Conservation (phyloP, 305 asterid genomes). For the Fraxinus platypoda region DNA sequence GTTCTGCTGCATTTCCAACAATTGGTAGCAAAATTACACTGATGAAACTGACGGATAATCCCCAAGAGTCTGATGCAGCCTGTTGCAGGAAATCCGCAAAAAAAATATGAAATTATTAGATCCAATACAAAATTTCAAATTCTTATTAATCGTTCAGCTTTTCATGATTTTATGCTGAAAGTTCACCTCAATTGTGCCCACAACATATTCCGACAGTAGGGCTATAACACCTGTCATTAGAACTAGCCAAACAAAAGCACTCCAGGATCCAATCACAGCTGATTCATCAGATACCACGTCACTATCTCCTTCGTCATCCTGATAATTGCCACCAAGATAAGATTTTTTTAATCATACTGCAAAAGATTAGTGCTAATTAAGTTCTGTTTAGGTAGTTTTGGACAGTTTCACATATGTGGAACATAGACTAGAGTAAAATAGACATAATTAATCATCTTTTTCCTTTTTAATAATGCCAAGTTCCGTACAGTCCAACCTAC, state of each 20-base stretch:
- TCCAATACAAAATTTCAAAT: not conserved
- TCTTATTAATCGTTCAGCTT: not conserved
- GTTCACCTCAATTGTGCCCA: constrained; percentile 76
- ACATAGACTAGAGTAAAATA: too few relatives aligned
- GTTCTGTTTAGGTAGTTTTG: too few relatives aligned
- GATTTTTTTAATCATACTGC: not conserved
- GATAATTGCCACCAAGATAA: not conserved
- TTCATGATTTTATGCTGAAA: not conserved
- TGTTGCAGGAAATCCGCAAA: constrained; percentile 14
- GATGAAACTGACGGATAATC: constrained; percentile 76
- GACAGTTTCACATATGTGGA: too few relatives aligned
- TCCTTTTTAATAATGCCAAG: not conserved
- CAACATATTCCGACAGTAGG: constrained; percentile 73
- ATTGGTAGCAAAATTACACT: constrained; percentile 83
- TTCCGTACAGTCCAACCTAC: not conserved
- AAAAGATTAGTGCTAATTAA: not conserved
- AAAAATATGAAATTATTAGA: not conserved
- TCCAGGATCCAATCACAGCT: constrained; percentile 64
- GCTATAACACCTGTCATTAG: constrained; percentile 76
- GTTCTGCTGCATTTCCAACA: constrained; percentile 93
- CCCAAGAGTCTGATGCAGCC: constrained; percentile 79
- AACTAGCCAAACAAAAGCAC: constrained; percentile 64
- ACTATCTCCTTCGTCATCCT: constrained; percentile 40
- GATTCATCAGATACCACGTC: constrained; percentile 42
- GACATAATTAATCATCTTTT: too few relatives aligned